Base-by-base conservation (phyloP, 768 basidiomycete species). In the Hortiboletus campestris region DNA sequence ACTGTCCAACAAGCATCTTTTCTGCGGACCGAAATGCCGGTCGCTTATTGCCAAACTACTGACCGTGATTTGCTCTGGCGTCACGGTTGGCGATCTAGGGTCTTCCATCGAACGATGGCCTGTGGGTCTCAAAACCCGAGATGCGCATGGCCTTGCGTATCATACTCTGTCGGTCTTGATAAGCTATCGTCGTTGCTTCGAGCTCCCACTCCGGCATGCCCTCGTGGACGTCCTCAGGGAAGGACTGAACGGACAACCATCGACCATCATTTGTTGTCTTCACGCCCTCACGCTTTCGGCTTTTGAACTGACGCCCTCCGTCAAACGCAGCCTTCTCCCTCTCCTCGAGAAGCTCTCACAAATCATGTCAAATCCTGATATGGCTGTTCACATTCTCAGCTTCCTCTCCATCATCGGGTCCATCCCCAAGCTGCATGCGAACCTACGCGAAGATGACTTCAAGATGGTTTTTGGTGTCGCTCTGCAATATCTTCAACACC, bases 301-400 rank as follows among this genome's bases (percentile, higher is more conserved):
- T 0, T 95, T 91, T 66, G 97, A 98, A 68, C 73, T 98, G 14
- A 88, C 85, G 47, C 75, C 84, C 8, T 90, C 91, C 8, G 83
- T 94, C 71, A 91, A 87, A 28, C 89, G 88, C 60, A 84, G 79
- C 63, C 76, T 98, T 35, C 81, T 92, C 8, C 77, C 81, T 35
- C 92, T 97, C 49, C 76, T 98, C 54, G 88, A 89, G 63, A 91
- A 91, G 70, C 80, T 98, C 29, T 86, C 89, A 8, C 88, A 91
- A 68, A 96, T 98, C 73, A 95, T 98, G 86, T 92, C 92, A 1
- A 94, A 91, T 51, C 85, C 93, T 3, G 86, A 86, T 56, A 89
- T 98, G 82, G 89, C 94, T 7, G 89, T 95, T n/a, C 95, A 98
- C 67, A 95, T 98, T 68, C 84, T 98, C 55, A 91, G 91, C 58